A percentile compares a stretch with the other conserved stretches of the same genome.
phyloP scores from a whole-genome alignment of 768 basidiomycete species.

The Phylloporus arenicola region DNA sequence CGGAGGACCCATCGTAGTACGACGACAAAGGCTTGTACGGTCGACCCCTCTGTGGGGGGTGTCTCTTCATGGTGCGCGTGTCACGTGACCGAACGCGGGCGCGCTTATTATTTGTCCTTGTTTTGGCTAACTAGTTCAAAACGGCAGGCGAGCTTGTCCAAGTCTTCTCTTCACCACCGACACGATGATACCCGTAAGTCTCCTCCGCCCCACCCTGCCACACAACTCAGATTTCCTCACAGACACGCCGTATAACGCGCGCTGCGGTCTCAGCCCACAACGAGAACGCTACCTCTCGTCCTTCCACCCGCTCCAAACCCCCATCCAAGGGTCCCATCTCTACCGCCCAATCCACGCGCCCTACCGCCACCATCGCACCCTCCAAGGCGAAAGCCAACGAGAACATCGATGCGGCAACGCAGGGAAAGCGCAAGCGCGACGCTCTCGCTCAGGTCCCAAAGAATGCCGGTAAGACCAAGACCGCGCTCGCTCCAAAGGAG shows the following conservation, averaged over 20 bases:
- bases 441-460: conserved; percentile 68
- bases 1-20: conserved; percentile 17
- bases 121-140: conserved; percentile 36
- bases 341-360: conserved; percentile 34
- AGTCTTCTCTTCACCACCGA: conserved; percentile 30
- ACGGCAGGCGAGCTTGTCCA: conserved; percentile 24
- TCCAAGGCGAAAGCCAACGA: conserved; percentile 35
- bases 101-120: conserved; percentile 32
- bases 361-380: conserved; percentile 36
- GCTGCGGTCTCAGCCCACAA: conserved; percentile 48
- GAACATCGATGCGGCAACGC: conserved; percentile 40
- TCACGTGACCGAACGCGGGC: conserved; percentile 36
- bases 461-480: conserved; percentile 39
- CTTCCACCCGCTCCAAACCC: conserved; percentile 57
- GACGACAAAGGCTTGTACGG: background rate
- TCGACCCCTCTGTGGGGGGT: conserved; percentile 21
- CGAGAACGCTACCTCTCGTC: conserved; percentile 68
- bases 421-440: conserved; percentile 70
- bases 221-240: background rate
- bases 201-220: background rate
- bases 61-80: background rate
- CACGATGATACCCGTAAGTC: conserved; percentile 42
- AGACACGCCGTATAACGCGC: conserved; percentile 66
- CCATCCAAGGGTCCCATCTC: conserved; percentile 37
- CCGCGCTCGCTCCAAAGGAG: conserved; percentile 29